These are phyloP conservation scores for Populus simonii DNA, from an alignment of 345 rosid species.

Conservation along the genomic window DNA sequence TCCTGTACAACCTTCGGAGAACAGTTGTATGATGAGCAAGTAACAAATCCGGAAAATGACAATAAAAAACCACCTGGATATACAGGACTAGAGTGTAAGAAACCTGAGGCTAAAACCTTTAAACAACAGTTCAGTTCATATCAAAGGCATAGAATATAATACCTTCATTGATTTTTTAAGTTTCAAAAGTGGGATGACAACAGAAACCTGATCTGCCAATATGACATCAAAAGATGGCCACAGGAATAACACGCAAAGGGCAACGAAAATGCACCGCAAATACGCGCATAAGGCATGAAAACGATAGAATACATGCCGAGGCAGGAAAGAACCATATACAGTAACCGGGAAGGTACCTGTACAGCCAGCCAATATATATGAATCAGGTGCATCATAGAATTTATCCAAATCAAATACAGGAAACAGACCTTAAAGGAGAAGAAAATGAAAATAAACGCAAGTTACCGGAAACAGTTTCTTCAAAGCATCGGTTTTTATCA, in stretches of 20 bases:
- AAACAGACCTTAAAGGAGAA: not conserved
- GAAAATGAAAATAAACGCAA: not conserved
- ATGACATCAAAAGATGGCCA: slow-evolving; percentile 80
- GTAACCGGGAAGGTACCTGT: slow-evolving; percentile 75
- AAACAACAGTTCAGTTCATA: not conserved
- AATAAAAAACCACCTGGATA: slow-evolving; percentile 77
- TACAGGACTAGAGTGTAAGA: not conserved
- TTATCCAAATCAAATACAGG: not conserved
- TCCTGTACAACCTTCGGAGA: slow-evolving; percentile 74
- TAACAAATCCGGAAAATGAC: slow-evolving; percentile 89
- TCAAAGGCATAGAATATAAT: not conserved
- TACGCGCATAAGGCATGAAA: slow-evolving; percentile 88
- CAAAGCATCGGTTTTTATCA: slow-evolving; percentile 78
- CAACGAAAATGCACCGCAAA: slow-evolving; percentile 74
- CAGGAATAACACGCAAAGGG: slow-evolving; percentile 61
- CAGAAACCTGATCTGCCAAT: slow-evolving; percentile 81
- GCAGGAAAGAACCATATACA: slow-evolving; percentile 78
- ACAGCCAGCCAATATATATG: not conserved
- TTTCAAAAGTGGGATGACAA: slow-evolving; percentile 73
- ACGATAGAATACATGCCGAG: slow-evolving; percentile 75
- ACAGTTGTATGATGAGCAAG: slow-evolving; percentile 78
- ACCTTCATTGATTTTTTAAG: slow-evolving; percentile 73
- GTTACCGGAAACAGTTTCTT: slow-evolving; percentile 79
- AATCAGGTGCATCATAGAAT: not conserved
- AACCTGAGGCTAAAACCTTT: not conserved